phyloP scores from a whole-genome alignment of 2,329 filamentous ascomycete genomes.

The Aspergillus oerlinghausenensis region DNA sequence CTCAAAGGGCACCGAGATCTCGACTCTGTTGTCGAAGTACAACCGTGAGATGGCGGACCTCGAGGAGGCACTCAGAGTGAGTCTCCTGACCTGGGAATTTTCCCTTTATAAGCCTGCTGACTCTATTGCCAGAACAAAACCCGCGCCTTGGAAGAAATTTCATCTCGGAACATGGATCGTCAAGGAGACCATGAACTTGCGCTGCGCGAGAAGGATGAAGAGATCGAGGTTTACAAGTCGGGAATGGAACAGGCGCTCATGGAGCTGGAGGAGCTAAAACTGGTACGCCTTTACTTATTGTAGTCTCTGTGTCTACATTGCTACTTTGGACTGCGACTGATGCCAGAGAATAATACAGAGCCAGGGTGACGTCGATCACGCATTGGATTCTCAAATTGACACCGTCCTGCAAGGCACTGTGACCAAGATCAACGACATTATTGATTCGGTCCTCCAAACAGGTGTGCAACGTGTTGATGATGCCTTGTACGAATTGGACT shows the following conservation, averaged over 20 bases:
- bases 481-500: slow-evolving; percentile 93
- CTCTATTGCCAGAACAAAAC: slow-evolving; percentile 65
- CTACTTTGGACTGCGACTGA: not conserved
- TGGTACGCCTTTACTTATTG: slow-evolving; percentile 37
- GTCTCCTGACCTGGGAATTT: slow-evolving; percentile 7
- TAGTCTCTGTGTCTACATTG: not conserved
- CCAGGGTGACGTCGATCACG: slow-evolving; percentile 70
- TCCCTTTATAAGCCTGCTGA: slow-evolving; percentile 6
- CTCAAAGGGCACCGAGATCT: slow-evolving; percentile 90
- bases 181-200: slow-evolving; percentile 80
- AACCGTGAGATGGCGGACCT: slow-evolving; percentile 96
- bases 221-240: slow-evolving; percentile 95
- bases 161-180: slow-evolving; percentile 71
- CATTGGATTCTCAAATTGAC: slow-evolving; percentile 86
- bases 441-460: slow-evolving; percentile 91
- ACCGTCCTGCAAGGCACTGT: slow-evolving; percentile 80
- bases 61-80: slow-evolving; percentile 72
- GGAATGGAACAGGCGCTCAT: slow-evolving; percentile 95
- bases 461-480: slow-evolving; percentile 94
- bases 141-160: slow-evolving; percentile 76
- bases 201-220: slow-evolving; percentile 91
- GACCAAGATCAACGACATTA: slow-evolving; percentile 93
- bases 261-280: slow-evolving; percentile 79
- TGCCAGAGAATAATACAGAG: slow-evolving; percentile 38
- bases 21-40: slow-evolving; percentile 89